Percentiles rank a stretch among this genome's conserved stretches.
Conservation (phyloP, 805 yeast genomes). For the Allodekkera sacchari region DNA sequence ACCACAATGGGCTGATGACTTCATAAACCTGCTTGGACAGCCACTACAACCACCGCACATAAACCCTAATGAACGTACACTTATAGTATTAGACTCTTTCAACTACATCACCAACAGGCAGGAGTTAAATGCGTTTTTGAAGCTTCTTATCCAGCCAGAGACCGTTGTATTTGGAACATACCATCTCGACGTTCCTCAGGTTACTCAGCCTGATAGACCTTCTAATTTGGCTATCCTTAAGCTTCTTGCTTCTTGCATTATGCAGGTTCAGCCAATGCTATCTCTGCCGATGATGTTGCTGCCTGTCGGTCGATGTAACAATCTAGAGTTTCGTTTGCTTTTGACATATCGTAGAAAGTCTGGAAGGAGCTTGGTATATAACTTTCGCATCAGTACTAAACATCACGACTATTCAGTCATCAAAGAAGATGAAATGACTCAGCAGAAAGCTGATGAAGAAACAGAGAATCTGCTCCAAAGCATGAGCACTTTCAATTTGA, state of each 20-base stretch:
- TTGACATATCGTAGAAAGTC: constrained; percentile 73
- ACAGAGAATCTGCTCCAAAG: constrained; percentile 53
- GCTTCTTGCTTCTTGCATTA: constrained; percentile 68
- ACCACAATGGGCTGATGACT: constrained; percentile 43
- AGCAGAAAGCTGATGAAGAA: constrained; percentile 14
- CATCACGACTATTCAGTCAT: constrained; percentile 33
- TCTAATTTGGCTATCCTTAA: constrained; percentile 27
- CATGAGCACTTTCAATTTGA: constrained; percentile 81
- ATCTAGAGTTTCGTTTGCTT: constrained; percentile 33
- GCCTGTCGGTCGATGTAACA: constrained; percentile 44
- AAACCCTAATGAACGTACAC: constrained; percentile 12
- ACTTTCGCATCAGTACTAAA: constrained; percentile 42
- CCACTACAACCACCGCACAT: constrained; percentile 5
- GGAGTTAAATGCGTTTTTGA: constrained; percentile 31
- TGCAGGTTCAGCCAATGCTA: constrained; percentile 46
- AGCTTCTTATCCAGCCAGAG: constrained; percentile 30
- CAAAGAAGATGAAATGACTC: constrained; percentile 4
- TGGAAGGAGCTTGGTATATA: constrained; percentile 63
- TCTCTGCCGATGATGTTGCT: constrained; percentile 27
- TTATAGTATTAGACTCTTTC: constrained; percentile 60
- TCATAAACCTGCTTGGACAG: constrained; percentile 34
- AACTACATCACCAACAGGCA: constrained; percentile 40
- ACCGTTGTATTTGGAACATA: constrained; percentile 37
- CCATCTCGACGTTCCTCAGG: constrained; percentile 33
- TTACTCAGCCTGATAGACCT: constrained; percentile 12